These are phyloP conservation scores for Acanthamoeba healyi DNA, from an alignment of 208 protist species.

Conservation along the genomic window DNA sequence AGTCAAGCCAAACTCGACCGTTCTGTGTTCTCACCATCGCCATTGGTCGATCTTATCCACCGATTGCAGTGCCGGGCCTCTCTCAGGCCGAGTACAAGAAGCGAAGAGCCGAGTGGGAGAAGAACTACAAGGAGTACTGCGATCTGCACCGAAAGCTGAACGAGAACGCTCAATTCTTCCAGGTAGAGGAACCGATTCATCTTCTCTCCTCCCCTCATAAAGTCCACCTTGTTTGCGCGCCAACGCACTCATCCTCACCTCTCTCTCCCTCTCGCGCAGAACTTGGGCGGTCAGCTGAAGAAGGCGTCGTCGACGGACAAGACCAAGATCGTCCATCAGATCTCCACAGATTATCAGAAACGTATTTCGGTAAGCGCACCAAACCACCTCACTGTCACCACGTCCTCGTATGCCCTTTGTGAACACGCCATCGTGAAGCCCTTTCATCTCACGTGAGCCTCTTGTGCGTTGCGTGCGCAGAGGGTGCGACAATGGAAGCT, in stretches of 20 bases:
- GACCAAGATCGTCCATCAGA: slow-evolving; percentile 14
- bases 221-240: neutral
- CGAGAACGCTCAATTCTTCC: slow-evolving; percentile 20
- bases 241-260: neutral
- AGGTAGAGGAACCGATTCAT: neutral
- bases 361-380: slow-evolving; percentile 2
- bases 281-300: slow-evolving; percentile 22
- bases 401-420: neutral
- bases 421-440: too few relatives aligned
- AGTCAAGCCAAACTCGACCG: too few relatives aligned
- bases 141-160: slow-evolving; percentile 30
- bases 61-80: neutral
- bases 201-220: neutral
- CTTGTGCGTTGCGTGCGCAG: neutral
- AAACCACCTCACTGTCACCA: neutral
- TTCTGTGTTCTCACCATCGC: too few relatives aligned
- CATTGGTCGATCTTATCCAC: too few relatives aligned
- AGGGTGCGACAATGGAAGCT: slow-evolving; percentile 14
- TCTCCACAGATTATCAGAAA: slow-evolving; percentile 30
- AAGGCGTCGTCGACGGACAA: slow-evolving; percentile 3
- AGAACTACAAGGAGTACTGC: slow-evolving; percentile 60
- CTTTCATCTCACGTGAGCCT: too few relatives aligned
- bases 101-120: slow-evolving; percentile 33
- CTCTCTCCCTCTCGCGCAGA: neutral
- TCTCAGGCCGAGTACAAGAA: neutral